Percentiles rank a stretch among this genome's conserved stretches.
phyloP scores from a whole-genome alignment of 2,329 filamentous ascomycete genomes.

The Xylariaceae sp. region DNA sequence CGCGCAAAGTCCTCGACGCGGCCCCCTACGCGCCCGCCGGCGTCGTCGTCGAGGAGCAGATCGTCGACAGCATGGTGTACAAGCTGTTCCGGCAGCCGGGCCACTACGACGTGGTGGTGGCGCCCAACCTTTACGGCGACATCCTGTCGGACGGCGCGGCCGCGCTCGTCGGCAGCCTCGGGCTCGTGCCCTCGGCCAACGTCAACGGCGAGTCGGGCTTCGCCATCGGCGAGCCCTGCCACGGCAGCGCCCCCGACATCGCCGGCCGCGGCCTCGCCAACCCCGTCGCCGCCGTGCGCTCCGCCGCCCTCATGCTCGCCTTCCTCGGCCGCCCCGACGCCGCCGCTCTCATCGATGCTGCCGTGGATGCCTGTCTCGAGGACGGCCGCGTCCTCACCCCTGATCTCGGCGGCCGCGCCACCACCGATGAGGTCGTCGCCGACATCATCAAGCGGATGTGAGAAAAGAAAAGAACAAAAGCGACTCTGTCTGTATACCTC shows the following conservation, averaged over 20 bases:
- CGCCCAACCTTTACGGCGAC: slow-evolving; percentile 95
- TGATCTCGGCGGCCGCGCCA: slow-evolving; percentile 81
- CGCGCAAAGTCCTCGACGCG: slow-evolving; percentile 63
- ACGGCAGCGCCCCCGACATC: slow-evolving; percentile 93
- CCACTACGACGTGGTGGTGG: slow-evolving; percentile 96
- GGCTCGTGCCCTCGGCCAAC: slow-evolving; percentile 90
- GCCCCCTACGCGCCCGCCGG: slow-evolving; percentile 47
- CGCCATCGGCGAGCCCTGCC: slow-evolving; percentile 96
- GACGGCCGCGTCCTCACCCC: slow-evolving; percentile 78
- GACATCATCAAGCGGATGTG: slow-evolving; percentile 82
- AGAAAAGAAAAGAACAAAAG: slow-evolving; percentile 5
- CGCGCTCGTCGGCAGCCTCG: slow-evolving; percentile 83
- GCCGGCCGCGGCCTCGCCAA: slow-evolving; percentile 90
- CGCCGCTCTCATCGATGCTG: slow-evolving; percentile 81
- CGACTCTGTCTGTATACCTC: too few species aligned
- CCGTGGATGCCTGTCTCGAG: slow-evolving; percentile 83
- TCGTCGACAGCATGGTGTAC: slow-evolving; percentile 99
- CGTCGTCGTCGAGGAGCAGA: slow-evolving; percentile 84
- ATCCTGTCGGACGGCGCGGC: slow-evolving; percentile 93
- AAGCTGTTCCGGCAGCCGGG: slow-evolving; percentile 96
- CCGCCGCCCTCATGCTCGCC: slow-evolving; percentile 90
- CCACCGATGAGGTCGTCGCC: slow-evolving; percentile 76
- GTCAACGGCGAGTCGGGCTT: slow-evolving; percentile 71
- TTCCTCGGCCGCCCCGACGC: slow-evolving; percentile 84
- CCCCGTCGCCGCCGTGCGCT: slow-evolving; percentile 88